Conservation (phyloP, 2,329 filamentous ascomycete genomes). For the Bipolaris oryzae region DNA sequence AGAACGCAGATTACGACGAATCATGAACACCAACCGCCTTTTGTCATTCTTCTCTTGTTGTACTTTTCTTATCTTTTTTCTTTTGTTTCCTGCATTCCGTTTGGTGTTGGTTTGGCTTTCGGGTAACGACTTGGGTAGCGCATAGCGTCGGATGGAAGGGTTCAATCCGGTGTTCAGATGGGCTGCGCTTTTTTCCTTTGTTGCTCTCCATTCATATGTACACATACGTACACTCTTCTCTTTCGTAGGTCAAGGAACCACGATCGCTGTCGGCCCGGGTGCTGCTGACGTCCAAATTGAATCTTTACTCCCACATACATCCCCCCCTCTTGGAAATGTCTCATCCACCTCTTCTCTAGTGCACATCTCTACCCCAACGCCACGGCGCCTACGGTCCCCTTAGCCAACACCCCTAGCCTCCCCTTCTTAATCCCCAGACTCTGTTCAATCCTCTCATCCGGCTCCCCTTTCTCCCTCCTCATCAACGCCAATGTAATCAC, state of each 20-base stretch:
- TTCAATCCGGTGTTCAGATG: conserved; percentile 14
- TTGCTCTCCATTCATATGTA: conserved; percentile 20
- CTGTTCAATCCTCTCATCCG: conserved; percentile 38
- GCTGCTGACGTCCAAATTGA: neutral
- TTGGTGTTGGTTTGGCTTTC: conserved; percentile 29
- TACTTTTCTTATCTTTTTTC: conserved; percentile 9
- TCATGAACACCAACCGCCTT: conserved; percentile 19
- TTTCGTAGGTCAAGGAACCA: conserved; percentile 17
- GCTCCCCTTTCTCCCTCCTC: conserved; percentile 38
- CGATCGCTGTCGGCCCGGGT: conserved; percentile 13
- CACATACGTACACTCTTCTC: conserved; percentile 19
- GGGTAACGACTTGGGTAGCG: conserved; percentile 27
- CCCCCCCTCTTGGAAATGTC: no score
- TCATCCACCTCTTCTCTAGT: neutral
- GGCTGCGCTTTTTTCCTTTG: neutral
- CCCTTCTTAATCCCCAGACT: conserved; percentile 43
- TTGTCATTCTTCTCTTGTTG: no score
- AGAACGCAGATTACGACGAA: conserved; percentile 38
- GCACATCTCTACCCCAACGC: conserved; percentile 17
- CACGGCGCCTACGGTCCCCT: conserved; percentile 34
- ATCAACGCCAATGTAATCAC: conserved; percentile 49
- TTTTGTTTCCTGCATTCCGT: conserved; percentile 6
- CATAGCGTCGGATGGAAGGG: conserved; percentile 27
- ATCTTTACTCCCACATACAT: neutral
- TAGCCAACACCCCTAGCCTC: conserved; percentile 35